Evolutionary conservation across 306 rosid species (phyloP).

Genomic region (Glycine latifolia): DNA sequence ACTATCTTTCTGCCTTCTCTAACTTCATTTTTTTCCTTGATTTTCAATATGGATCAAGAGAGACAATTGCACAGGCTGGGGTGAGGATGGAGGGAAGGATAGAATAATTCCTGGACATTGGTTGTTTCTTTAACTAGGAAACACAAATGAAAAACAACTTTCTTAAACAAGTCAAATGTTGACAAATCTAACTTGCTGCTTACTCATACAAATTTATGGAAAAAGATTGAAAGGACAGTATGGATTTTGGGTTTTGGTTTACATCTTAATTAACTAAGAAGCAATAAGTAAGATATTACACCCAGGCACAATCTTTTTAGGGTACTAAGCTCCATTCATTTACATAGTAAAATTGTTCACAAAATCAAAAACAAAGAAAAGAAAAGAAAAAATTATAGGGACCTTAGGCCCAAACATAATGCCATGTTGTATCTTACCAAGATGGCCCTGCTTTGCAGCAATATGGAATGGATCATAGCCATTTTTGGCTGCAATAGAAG

Average conservation of each 20-base stretch:
- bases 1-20: not conserved
- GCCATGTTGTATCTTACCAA: conserved; percentile 63
- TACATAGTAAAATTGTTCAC: conserved; percentile 28
- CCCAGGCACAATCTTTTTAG: conserved; percentile 31
- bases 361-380: conserved; percentile 4
- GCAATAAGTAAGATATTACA: conserved; percentile 3
- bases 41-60: conserved; percentile 29
- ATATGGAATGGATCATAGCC: conserved; percentile 91
- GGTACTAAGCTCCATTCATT: conserved; percentile 16
- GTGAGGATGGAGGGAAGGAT: conserved; percentile 19
- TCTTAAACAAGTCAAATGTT: conserved; percentile 31
- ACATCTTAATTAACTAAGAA: conserved; percentile 24
- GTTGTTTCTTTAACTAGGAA: conserved; percentile 32
- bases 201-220: conserved; percentile 21
- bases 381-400: not conserved
- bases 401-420: conserved; percentile 24
- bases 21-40: conserved; percentile 8
- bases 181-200: not conserved
- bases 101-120: not conserved
- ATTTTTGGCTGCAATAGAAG: conserved; percentile 80
- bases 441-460: conserved; percentile 92
- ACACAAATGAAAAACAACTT: conserved; percentile 26
- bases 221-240: conserved; percentile 18
- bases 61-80: conserved; percentile 2
- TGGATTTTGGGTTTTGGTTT: conserved; percentile 23